These are phyloP conservation scores for Blastocystis sp. DNA, from an alignment of 352 stramenopile genomes.

Conservation along the genomic window DNA sequence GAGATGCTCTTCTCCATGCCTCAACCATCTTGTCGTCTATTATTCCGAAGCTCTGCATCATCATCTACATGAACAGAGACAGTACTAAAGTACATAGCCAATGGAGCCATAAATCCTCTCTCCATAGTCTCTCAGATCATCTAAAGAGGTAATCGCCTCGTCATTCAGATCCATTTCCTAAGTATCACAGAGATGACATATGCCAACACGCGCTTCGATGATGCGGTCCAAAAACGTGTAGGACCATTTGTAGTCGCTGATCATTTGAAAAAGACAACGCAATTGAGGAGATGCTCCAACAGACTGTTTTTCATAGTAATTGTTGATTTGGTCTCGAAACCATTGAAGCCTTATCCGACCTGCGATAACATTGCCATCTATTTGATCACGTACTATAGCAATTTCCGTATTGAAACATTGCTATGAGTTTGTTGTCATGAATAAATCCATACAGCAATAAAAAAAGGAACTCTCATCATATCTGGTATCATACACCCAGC, in stretches of 20 bases:
- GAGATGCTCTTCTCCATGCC: neutral
- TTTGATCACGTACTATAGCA: neutral
- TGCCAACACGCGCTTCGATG: neutral
- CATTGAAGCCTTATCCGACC: conserved; percentile 10
- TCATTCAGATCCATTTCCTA: conserved; percentile 44
- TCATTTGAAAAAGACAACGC: neutral
- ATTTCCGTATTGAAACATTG: conserved; percentile 34
- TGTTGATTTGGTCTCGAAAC: conserved; percentile 1
- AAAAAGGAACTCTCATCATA: neutral
- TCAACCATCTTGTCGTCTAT: neutral
- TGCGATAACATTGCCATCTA: conserved; percentile 28
- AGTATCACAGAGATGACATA: neutral
- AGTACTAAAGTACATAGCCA: neutral
- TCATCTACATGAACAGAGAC: neutral
- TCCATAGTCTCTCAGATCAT: neutral
- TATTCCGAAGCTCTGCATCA: conserved; percentile 40
- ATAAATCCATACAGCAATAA: neutral
- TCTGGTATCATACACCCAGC: conserved; percentile 1
- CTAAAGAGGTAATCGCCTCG: neutral
- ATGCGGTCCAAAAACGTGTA: neutral
- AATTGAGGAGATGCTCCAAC: neutral
- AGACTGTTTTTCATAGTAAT: neutral
- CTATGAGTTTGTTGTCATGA: neutral
- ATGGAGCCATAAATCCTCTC: neutral
- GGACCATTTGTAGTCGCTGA: neutral